Evolutionary conservation across 169 alveolate genomes (phyloP).

Genomic region (Perkinsus olseni): DNA sequence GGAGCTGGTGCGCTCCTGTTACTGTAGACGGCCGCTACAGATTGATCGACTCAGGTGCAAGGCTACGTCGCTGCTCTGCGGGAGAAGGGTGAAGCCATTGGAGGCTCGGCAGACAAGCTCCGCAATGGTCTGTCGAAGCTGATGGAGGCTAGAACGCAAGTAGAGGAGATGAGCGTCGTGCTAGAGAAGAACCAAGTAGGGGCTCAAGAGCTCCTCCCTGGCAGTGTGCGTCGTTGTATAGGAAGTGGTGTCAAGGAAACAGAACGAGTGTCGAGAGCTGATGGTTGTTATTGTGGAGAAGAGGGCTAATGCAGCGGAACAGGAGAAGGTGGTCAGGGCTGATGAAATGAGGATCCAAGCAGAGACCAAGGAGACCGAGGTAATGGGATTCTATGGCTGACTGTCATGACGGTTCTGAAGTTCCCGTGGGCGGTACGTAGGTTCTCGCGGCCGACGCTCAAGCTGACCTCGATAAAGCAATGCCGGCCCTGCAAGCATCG

Average conservation of each 20-base stretch:
- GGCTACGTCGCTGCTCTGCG: slow-evolving; percentile 68
- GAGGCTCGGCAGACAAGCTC: slow-evolving; percentile 67
- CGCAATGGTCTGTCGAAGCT: slow-evolving; percentile 81
- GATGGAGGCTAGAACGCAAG: slow-evolving; percentile 76
- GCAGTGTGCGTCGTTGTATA: slow-evolving; percentile 20
- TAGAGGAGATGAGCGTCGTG: slow-evolving; percentile 72
- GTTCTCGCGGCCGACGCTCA: slow-evolving; percentile 88
- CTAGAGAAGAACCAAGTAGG: slow-evolving; percentile 54
- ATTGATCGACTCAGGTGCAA: slow-evolving; percentile 18
- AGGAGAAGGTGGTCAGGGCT: slow-evolving; percentile 35
- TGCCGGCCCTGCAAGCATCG: slow-evolving; percentile 91
- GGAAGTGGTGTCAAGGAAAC: slow-evolving; percentile 72
- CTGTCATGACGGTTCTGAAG: not conserved
- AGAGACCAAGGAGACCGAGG: not conserved
- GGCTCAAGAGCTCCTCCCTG: no score
- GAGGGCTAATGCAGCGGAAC: slow-evolving; percentile 74
- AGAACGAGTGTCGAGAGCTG: slow-evolving; percentile 78
- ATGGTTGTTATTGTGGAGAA: slow-evolving; percentile 70
- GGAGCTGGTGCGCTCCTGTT: slow-evolving; percentile 53
- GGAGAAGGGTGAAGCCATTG: slow-evolving; percentile 70
- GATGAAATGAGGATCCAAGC: not conserved
- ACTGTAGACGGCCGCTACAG: not conserved
- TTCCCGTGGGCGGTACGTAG: slow-evolving; percentile 39
- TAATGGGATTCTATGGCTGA: not conserved
- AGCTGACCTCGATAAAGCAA: slow-evolving; percentile 85